phyloP scores from a whole-genome alignment of 805 yeast genomes.

The Saturnispora diversa region DNA sequence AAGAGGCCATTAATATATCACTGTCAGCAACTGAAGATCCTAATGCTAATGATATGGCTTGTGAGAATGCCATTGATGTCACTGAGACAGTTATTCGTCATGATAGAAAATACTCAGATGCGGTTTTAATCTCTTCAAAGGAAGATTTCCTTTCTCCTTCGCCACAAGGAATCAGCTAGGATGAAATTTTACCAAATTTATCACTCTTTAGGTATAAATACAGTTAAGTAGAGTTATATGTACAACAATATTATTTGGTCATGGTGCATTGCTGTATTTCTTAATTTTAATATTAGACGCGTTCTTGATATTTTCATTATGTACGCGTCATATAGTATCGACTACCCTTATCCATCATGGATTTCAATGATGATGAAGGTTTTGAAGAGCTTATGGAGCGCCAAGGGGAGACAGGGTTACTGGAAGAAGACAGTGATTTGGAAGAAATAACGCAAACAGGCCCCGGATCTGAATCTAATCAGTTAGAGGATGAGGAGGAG shows the following conservation, averaged over 20 bases:
- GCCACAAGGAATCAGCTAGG: too few relatives aligned
- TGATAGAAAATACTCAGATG: slow-evolving; percentile 5
- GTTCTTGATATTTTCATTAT: background rate
- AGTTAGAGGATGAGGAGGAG: slow-evolving; percentile 5
- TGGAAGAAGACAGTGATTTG: slow-evolving; percentile 8
- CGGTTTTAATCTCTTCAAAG: slow-evolving; percentile 1
- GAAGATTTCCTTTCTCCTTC: too few relatives aligned
- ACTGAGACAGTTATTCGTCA: background rate
- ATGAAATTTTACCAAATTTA: too few relatives aligned
- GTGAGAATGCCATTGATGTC: slow-evolving; percentile 5
- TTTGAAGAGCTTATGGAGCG: slow-evolving; percentile 17
- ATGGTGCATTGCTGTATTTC: too few relatives aligned
- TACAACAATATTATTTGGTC: too few relatives aligned
- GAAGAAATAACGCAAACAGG: background rate
- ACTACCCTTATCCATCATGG: too few relatives aligned
- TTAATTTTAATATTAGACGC: too few relatives aligned
- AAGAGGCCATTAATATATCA: slow-evolving; percentile 2
- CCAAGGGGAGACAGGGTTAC: background rate
- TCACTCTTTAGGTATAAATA: too few relatives aligned
- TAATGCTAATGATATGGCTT: slow-evolving; percentile 9
- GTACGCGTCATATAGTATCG: too few relatives aligned
- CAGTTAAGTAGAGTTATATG: too few relatives aligned
- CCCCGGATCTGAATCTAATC: background rate
- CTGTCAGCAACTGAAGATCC: slow-evolving; percentile 1
- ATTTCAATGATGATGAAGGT: slow-evolving; percentile 15